These are phyloP conservation scores for Saitozyma podzolica DNA, from an alignment of 768 basidiomycete species.

Conservation along the genomic window DNA sequence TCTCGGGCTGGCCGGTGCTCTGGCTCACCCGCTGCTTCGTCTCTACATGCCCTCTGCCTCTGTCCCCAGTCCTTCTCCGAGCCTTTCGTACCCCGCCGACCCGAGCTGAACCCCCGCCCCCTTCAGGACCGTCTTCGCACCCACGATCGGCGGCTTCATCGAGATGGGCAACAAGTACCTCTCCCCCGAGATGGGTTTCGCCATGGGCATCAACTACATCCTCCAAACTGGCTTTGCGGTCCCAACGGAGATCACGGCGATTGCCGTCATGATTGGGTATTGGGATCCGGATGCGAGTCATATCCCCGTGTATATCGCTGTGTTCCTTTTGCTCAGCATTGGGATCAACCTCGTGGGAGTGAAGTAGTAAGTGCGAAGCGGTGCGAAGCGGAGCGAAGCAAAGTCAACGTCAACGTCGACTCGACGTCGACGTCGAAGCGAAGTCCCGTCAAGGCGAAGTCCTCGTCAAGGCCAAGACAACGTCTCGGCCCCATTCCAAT, in stretches of 20 bases:
- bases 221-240: constrained; percentile 13
- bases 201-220: constrained; percentile 22
- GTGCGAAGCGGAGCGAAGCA: not conserved
- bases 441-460: no score
- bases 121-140: constrained; percentile 6
- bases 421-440: no score
- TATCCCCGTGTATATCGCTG: constrained; percentile 13
- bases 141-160: constrained; percentile 12
- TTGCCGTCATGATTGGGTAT: constrained; percentile 14
- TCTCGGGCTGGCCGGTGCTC: no score
- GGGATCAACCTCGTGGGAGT: constrained; percentile 8
- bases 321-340: constrained; percentile 7
- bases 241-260: constrained; percentile 13
- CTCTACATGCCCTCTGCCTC: no score
- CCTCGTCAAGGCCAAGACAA: not conserved
- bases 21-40: no score
- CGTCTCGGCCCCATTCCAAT: not conserved
- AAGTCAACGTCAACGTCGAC: no score
- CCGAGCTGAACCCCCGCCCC: no score
- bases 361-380: constrained; percentile 6
- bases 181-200: constrained; percentile 11
- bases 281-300: constrained; percentile 9
- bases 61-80: no score
- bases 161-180: constrained; percentile 14
- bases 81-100: no score